These are phyloP conservation scores for Chaetomidium leptoderma DNA, from an alignment of 495 filamentous ascomycete species.

Conservation along the genomic window DNA sequence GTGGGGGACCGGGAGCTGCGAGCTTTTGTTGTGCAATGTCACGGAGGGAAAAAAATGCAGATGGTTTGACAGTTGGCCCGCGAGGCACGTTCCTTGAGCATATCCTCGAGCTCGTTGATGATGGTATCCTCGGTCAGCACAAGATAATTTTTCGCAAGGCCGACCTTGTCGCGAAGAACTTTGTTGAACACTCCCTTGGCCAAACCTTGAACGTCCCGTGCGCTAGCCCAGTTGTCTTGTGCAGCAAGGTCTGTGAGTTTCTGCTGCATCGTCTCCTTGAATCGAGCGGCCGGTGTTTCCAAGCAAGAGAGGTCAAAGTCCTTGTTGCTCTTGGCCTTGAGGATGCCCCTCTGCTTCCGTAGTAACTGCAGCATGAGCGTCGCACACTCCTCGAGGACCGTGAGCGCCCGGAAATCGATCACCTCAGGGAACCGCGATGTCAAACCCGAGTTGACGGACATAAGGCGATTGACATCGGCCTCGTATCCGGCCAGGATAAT, in stretches of 20 bases:
- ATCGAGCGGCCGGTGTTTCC: slow-evolving; percentile 22
- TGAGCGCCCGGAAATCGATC: slow-evolving; percentile 49
- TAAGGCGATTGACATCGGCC: slow-evolving; percentile 63
- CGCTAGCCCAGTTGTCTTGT: slow-evolving; percentile 62
- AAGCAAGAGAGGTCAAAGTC: slow-evolving; percentile 40
- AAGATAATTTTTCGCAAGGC: slow-evolving; percentile 14
- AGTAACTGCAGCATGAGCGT: slow-evolving; percentile 33
- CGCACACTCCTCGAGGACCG: slow-evolving; percentile 44
- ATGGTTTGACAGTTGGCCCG: slow-evolving; percentile 11
- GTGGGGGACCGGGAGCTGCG: neutral
- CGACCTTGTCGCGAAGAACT: slow-evolving; percentile 34
- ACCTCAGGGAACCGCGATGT: slow-evolving; percentile 57
- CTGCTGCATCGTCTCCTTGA: slow-evolving; percentile 27
- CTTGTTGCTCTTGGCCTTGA: slow-evolving; percentile 30
- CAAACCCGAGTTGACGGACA: slow-evolving; percentile 58
- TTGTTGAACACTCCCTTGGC: slow-evolving; percentile 50
- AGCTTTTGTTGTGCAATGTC: neutral
- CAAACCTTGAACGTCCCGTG: slow-evolving; percentile 58
- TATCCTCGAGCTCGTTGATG: slow-evolving; percentile 35
- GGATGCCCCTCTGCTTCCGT: slow-evolving; percentile 10
- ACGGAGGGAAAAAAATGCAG: neutral
- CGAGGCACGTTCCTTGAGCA: slow-evolving; percentile 45
- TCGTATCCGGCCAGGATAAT: slow-evolving; percentile 74
- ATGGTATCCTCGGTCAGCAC: slow-evolving; percentile 35
- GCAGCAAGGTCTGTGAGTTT: slow-evolving; percentile 42